phyloP scores from a whole-genome alignment of 2,329 filamentous ascomycete species.

The Pseudocercospora crystallina region DNA sequence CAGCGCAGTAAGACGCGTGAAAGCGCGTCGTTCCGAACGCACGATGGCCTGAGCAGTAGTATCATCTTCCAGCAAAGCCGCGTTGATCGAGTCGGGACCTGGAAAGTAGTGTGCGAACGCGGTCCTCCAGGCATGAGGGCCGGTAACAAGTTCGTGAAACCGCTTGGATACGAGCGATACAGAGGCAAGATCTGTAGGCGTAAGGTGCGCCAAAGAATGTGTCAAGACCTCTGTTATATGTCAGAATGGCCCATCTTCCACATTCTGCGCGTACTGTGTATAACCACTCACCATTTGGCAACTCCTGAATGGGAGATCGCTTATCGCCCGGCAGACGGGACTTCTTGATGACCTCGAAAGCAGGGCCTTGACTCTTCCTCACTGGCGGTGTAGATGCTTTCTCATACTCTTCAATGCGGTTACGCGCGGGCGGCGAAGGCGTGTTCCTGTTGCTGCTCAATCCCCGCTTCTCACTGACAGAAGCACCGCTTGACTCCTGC shows the following conservation, averaged over 20 bases:
- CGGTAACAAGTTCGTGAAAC: conserved; percentile 83
- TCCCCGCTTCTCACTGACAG: conserved; percentile 21
- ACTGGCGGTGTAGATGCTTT: conserved; percentile 40
- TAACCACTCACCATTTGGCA: conserved; percentile 74
- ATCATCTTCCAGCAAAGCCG: conserved; percentile 42
- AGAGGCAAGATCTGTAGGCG: conserved; percentile 77
- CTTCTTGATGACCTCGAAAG: conserved; percentile 55
- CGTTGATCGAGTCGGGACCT: conserved; percentile 61
- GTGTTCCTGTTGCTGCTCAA: conserved; percentile 27
- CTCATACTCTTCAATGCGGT: conserved; percentile 58
- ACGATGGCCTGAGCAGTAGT: conserved; percentile 56
- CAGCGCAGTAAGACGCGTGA: conserved; percentile 75
- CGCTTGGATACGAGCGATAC: conserved; percentile 84
- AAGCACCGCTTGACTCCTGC: conserved; percentile 18
- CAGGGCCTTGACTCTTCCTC: conserved; percentile 45
- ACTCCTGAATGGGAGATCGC: conserved; percentile 53
- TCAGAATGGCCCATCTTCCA: conserved; percentile 20
- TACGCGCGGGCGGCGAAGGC: conserved; percentile 44
- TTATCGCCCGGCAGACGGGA: conserved; percentile 45
- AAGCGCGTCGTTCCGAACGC: conserved; percentile 72
- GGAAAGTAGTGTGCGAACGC: conserved; percentile 91
- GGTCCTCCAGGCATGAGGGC: conserved; percentile 88
- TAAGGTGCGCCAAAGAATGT: conserved; percentile 85
- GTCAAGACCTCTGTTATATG: conserved; percentile 75
- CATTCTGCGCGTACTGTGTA: not conserved